Conservation (phyloP, 768 basidiomycete species). For the Tricholoma sp. region DNA sequence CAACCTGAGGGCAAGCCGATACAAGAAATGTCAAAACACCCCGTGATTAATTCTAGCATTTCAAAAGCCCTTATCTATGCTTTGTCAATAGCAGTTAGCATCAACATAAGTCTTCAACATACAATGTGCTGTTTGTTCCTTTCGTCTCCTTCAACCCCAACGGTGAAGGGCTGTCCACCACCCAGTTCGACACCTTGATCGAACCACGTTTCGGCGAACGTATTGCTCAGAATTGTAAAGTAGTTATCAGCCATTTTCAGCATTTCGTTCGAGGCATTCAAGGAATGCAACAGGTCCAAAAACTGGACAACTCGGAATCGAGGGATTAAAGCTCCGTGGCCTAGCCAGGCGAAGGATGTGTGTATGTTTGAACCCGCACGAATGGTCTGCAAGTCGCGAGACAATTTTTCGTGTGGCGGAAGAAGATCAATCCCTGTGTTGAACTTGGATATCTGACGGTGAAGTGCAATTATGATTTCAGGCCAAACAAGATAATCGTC, state of each 20-base stretch:
- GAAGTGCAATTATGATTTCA: constrained; percentile 49
- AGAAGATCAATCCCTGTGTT: constrained; percentile 43
- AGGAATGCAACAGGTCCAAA: constrained; percentile 37
- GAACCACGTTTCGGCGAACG: constrained; percentile 56
- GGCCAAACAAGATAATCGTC: constrained; percentile 63
- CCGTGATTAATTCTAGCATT: constrained; percentile 34
- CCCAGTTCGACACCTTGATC: constrained; percentile 57
- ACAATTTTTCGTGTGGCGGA: constrained; percentile 58
- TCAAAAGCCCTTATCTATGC: constrained; percentile 39
- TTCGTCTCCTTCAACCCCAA: constrained; percentile 50
- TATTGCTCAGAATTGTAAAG: constrained; percentile 53
- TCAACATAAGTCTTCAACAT: constrained; percentile 19
- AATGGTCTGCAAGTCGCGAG: constrained; percentile 44
- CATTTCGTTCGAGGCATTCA: constrained; percentile 45
- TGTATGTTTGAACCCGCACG: constrained; percentile 33
- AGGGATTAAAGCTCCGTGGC: constrained; percentile 54
- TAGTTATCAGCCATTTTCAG: constrained; percentile 69
- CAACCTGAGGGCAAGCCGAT: not conserved
- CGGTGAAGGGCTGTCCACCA: constrained; percentile 58
- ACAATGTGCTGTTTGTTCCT: constrained; percentile 58
- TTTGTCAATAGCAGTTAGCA: not conserved
- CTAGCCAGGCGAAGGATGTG: constrained; percentile 62
- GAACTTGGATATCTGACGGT: constrained; percentile 29
- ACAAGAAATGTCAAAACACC: not conserved
- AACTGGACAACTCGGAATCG: constrained; percentile 41